Evolutionary conservation across 164 flowering plant genomes (phyloP).

Genomic region (Pachysandra terminalis): DNA sequence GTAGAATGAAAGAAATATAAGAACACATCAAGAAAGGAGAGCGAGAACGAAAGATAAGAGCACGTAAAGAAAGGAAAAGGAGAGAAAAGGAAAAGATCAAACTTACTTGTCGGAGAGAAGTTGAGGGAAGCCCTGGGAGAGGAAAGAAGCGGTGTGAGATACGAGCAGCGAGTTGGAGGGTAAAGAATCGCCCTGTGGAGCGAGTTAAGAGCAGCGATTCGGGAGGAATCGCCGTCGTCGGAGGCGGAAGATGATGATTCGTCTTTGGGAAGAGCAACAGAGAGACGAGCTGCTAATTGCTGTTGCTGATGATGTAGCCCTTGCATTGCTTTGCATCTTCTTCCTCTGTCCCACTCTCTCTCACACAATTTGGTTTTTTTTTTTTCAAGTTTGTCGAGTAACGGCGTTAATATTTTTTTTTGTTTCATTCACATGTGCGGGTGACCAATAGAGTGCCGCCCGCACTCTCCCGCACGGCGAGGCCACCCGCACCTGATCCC

Average conservation of each 20-base stretch:
- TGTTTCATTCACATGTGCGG: too few relatives aligned
- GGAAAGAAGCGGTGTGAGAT: conserved; percentile 78
- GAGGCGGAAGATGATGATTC: conserved; percentile 26
- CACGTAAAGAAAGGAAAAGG: not conserved
- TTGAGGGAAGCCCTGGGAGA: conserved; percentile 75
- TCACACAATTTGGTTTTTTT: not conserved
- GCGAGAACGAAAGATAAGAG: not conserved
- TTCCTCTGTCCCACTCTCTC: conserved; percentile 7
- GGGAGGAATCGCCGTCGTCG: conserved; percentile 49
- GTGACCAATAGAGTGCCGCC: too few relatives aligned
- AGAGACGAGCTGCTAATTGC: conserved; percentile 77
- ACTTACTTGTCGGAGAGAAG: conserved; percentile 84
- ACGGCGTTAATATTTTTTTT: too few relatives aligned
- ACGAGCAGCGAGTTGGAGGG: conserved; percentile 78
- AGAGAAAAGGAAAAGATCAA: not conserved
- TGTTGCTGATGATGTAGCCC: conserved; percentile 89
- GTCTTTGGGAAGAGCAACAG: conserved; percentile 70
- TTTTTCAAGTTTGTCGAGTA: too few relatives aligned
- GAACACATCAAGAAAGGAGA: not conserved
- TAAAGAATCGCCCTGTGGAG: conserved; percentile 79
- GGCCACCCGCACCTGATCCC: too few relatives aligned
- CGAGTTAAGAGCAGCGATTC: conserved; percentile 69
- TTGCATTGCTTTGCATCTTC: conserved; percentile 50
- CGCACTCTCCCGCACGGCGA: too few relatives aligned
- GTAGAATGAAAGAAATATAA: not conserved